Base-by-base conservation (phyloP, 257 asterid genomes). In the Rauvolfia tetraphylla region DNA sequence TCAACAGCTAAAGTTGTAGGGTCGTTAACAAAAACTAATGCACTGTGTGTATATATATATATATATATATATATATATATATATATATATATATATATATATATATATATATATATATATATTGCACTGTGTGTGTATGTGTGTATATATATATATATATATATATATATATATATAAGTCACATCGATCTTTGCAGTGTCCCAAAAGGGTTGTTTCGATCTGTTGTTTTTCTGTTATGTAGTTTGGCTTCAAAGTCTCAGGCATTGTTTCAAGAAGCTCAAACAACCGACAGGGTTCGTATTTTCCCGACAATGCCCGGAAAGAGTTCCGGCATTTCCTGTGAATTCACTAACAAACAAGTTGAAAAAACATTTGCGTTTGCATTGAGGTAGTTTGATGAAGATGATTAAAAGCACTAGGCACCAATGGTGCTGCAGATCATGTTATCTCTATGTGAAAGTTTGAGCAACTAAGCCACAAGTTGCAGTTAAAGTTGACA, bases 221-320 rank as follows among this genome's bases (percentile, higher is more conserved):
- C 51, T 49, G 62, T 39, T 80, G 68, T 61, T 77, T 58, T 34
- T 58, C 33, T 76, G 77, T 74, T 59, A 75, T 65, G 14, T 46
- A 44, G 41, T 85, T 76, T 86, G 79, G 87, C 80, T 79, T 82
- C 85, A 54, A 81, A 56, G 74, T 75, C 73, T 78, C 65, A 75
- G 79, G 82, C 84, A 79, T 44, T 72, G 77, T 48, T 65, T 73
- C 72, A 62, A 73, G 68, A 46, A 68, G 59, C 70, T 75, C 7
- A 33, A 77, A 82, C 78, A 79, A 66, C 79, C 65, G 83, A 77
- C 87, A 78, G 57, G 78, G 69, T 65, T 66, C 73, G 46, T 68
- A 31, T 69, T 73, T 68, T 72, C 73, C 79, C 79, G 63, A 58
- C 71, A 76, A 68, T 65, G 71, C 22, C 71, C 5, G n/a, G 14